These are phyloP conservation scores for Arabis alpina DNA, from an alignment of 345 rosid species.

Conservation along the genomic window DNA sequence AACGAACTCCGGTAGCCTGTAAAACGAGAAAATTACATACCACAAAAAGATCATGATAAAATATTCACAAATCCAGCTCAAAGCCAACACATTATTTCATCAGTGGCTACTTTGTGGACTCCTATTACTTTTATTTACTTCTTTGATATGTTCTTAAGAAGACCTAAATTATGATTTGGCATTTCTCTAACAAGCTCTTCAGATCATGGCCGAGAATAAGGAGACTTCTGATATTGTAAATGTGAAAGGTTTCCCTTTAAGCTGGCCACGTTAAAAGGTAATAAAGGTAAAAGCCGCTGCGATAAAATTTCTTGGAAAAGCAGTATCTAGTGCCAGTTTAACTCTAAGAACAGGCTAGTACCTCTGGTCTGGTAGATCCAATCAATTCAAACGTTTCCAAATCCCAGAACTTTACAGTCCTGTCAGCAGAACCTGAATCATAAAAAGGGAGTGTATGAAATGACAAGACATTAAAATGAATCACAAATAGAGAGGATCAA, in stretches of 20 bases:
- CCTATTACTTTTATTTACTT: neutral
- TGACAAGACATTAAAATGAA: conserved; percentile 20
- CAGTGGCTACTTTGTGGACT: conserved; percentile 13
- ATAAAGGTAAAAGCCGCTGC: neutral
- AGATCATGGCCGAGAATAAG: neutral
- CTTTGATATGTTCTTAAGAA: no score
- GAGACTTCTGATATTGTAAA: neutral
- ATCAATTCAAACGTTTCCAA: conserved; percentile 97
- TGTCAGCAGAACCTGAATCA: conserved; percentile 92
- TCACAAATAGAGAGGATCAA: conserved; percentile 6
- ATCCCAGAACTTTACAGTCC: conserved; percentile 98
- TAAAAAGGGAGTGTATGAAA: conserved; percentile 28
- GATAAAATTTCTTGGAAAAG: conserved; percentile 12
- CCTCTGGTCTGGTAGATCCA: conserved; percentile 96
- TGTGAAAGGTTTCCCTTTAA: neutral
- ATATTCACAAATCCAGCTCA: conserved; percentile 14
- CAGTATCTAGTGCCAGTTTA: conserved; percentile 5
- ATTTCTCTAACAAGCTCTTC: conserved; percentile 4
- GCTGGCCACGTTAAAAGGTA: conserved; percentile 1
- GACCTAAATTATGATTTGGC: no score
- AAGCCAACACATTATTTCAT: conserved; percentile 4
- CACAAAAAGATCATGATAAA: neutral
- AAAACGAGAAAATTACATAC: conserved; percentile 30
- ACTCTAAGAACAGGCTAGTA: conserved; percentile 41
- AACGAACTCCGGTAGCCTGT: conserved; percentile 80